phyloP scores from a whole-genome alignment of 176 grass and related monocot genomes.

The Urochloa ruziziensis region DNA sequence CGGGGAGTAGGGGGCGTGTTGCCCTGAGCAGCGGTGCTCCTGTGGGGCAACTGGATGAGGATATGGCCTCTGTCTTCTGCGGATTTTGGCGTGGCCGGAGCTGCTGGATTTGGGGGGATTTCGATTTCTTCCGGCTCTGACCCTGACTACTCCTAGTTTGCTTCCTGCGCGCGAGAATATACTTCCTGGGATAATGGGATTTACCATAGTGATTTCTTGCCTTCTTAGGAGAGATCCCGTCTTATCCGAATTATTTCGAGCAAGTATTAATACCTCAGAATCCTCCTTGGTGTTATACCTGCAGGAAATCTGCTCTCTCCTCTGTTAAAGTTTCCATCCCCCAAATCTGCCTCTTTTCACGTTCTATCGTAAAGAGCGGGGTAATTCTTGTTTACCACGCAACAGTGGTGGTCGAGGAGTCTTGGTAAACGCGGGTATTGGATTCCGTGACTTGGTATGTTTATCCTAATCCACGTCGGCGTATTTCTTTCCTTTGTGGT shows the following conservation, averaged over 20 bases:
- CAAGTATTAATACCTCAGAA: neutral
- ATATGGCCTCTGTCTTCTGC: neutral
- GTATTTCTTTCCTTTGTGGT: slow-evolving; percentile 14
- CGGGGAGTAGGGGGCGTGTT: neutral
- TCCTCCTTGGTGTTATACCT: neutral
- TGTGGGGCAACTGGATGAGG: neutral
- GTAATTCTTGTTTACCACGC: slow-evolving; percentile 9
- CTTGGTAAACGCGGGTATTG: slow-evolving; percentile 33
- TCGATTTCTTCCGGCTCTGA: neutral
- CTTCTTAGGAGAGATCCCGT: slow-evolving; percentile 19
- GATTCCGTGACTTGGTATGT: slow-evolving; percentile 26
- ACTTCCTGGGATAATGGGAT: neutral
- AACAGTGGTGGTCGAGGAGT: neutral
- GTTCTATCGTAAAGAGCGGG: neutral
- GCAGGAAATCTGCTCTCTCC: neutral
- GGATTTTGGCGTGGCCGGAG: neutral
- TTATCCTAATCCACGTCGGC: slow-evolving; percentile 32
- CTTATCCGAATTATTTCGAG: neutral
- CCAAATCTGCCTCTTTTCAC: neutral
- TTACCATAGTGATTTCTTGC: slow-evolving; percentile 26
- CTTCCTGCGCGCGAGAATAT: neutral
- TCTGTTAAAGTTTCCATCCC: neutral
- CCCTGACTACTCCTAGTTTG: neutral
- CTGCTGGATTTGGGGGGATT: neutral
- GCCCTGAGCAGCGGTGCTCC: neutral